These are phyloP conservation scores for Hypomontagnella submonticulosa DNA, from an alignment of 495 filamentous ascomycete species.

Conservation along the genomic window DNA sequence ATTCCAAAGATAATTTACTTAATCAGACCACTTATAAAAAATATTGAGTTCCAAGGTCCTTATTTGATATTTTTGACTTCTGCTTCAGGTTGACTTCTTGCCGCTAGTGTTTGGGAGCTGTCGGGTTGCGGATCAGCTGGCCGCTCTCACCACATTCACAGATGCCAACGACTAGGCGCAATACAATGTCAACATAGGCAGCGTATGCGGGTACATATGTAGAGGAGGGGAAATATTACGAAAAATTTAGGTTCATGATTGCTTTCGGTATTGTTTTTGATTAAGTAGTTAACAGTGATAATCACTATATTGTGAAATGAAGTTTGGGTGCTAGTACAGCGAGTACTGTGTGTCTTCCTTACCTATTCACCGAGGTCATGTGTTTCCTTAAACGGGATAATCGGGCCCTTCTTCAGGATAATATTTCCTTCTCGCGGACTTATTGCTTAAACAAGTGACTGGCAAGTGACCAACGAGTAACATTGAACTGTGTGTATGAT, in stretches of 20 bases:
- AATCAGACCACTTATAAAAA: slow-evolving; percentile 7
- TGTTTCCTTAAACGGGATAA: slow-evolving; percentile 1
- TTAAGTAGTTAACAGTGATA: slow-evolving; percentile 10
- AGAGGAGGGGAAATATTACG: too few relatives aligned
- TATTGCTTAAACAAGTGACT: slow-evolving; percentile 1
- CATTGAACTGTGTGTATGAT: neutral
- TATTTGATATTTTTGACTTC: slow-evolving; percentile 2
- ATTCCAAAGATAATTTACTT: neutral
- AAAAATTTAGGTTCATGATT: too few relatives aligned
- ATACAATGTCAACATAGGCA: neutral
- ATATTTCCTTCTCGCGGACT: slow-evolving; percentile 7
- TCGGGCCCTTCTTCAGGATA: slow-evolving; percentile 6
- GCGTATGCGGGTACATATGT: too few relatives aligned
- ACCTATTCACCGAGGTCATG: slow-evolving; percentile 27
- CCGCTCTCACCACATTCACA: too few relatives aligned
- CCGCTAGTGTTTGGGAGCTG: neutral
- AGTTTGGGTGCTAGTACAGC: slow-evolving; percentile 9
- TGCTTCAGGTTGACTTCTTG: neutral
- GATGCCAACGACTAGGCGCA: too few relatives aligned
- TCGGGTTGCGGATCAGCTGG: neutral
- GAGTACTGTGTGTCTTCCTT: slow-evolving; percentile 23
- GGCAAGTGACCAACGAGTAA: neutral
- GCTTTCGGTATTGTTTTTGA: neutral
- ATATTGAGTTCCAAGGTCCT: neutral
- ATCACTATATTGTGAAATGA: slow-evolving; percentile 20